Conservation (phyloP, 306 rosid species). For the Castanopsis chinensis region DNA sequence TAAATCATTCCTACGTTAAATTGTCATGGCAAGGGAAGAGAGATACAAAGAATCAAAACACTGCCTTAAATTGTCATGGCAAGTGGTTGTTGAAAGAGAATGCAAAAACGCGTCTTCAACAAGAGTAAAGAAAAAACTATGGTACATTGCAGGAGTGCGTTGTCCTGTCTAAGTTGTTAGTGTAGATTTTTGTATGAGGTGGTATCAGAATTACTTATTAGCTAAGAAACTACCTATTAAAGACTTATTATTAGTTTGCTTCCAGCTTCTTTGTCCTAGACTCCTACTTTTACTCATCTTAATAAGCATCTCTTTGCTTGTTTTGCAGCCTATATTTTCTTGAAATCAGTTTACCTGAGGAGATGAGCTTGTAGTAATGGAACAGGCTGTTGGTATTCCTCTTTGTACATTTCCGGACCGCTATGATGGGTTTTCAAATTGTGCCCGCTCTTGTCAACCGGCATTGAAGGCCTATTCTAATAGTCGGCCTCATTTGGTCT, state of each 20-base stretch:
- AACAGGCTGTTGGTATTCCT: slow-evolving; percentile 7
- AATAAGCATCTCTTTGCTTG: slow-evolving; percentile 10
- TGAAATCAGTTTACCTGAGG: slow-evolving; percentile 86
- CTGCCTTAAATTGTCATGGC: no score
- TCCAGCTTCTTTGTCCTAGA: slow-evolving; percentile 1
- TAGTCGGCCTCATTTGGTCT: neutral
- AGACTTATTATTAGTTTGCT: neutral
- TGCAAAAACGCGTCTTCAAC: no score
- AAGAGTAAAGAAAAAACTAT: no score
- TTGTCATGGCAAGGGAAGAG: neutral
- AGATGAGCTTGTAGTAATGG: slow-evolving; percentile 71
- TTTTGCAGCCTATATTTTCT: slow-evolving; percentile 87
- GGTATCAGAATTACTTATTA: neutral
- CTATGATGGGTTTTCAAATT: slow-evolving; percentile 14
- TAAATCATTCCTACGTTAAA: neutral
- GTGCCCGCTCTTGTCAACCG: slow-evolving; percentile 2
- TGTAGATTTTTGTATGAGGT: no score
- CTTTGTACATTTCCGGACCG: slow-evolving; percentile 25
- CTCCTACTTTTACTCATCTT: neutral
- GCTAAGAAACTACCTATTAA: neutral
- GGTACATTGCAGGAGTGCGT: no score
- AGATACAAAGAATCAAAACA: neutral
- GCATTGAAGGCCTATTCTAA: neutral
- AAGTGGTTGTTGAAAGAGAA: no score
- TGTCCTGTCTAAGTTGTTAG: no score